Conservation (phyloP, 208 protist species). For the Leishmania arabica region DNA sequence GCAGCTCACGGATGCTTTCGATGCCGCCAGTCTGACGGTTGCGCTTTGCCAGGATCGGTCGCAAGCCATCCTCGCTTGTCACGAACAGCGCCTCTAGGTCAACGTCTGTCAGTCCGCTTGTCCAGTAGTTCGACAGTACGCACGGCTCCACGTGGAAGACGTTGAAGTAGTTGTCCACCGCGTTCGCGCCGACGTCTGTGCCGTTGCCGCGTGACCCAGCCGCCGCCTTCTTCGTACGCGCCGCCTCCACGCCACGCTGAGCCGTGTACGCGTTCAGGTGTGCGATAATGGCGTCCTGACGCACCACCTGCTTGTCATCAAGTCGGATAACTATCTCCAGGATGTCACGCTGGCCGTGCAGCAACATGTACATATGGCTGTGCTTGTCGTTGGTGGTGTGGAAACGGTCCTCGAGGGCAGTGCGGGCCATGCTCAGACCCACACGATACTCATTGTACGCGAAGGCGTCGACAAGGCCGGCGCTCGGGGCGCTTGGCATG, state of each 20-base stretch:
- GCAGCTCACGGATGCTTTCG: conserved; percentile 70
- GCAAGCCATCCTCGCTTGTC: conserved; percentile 55
- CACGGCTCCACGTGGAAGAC: conserved; percentile 83
- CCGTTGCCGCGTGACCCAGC: conserved; percentile 2
- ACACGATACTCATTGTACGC: conserved; percentile 73
- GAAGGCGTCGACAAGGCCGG: conserved; percentile 44
- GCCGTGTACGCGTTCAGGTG: conserved; percentile 68
- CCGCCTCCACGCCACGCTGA: conserved; percentile 41
- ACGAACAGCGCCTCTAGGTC: conserved; percentile 80
- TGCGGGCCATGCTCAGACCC: conserved; percentile 77
- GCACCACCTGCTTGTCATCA: conserved; percentile 70
- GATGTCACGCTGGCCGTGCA: conserved; percentile 74
- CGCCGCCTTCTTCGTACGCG: conserved; percentile 26
- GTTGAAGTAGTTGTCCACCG: conserved; percentile 65
- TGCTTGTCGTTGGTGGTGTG: conserved; percentile 70
- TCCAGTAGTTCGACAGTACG: conserved; percentile 79
- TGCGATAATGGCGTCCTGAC: conserved; percentile 67
- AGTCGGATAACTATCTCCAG: conserved; percentile 76
- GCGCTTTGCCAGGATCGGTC: conserved; percentile 70
- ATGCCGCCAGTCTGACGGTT: conserved; percentile 65
- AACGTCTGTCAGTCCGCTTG: conserved; percentile 50
- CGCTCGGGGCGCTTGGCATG: conserved; percentile 11
- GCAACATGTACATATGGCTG: conserved; percentile 76
- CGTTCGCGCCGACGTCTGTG: conserved; percentile 12
- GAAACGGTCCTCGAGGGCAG: conserved; percentile 43